These are phyloP conservation scores for Sporothrix variecibatus DNA, from an alignment of 2,329 filamentous ascomycete genomes.

Conservation along the genomic window DNA sequence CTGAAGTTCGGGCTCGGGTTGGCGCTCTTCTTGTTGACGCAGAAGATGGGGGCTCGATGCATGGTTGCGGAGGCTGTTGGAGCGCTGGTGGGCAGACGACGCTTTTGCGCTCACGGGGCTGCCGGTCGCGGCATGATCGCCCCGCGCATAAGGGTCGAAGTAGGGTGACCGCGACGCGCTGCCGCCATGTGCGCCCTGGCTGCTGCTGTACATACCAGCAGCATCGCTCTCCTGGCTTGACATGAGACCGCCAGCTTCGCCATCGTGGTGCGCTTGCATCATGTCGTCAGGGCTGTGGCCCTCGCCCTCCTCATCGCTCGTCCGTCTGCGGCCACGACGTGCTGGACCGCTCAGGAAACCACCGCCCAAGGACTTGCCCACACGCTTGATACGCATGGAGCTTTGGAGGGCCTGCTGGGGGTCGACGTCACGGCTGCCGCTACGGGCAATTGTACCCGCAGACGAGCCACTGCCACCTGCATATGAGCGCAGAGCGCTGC, in stretches of 20 bases:
- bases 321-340: slow-evolving; percentile 68
- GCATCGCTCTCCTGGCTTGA: slow-evolving; percentile 47
- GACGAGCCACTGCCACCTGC: slow-evolving; percentile 38
- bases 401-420: slow-evolving; percentile 66
- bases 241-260: slow-evolving; percentile 44
- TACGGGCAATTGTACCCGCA: slow-evolving; percentile 21
- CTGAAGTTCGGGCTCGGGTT: not conserved
- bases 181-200: slow-evolving; percentile 43
- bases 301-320: slow-evolving; percentile 63
- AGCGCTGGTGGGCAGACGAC: slow-evolving; percentile 35
- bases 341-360: slow-evolving; percentile 80
- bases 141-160: slow-evolving; percentile 45
- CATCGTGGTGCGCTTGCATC: slow-evolving; percentile 39
- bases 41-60: slow-evolving; percentile 32
- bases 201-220: slow-evolving; percentile 22
- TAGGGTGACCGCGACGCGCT: slow-evolving; percentile 45
- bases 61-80: slow-evolving; percentile 38
- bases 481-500: slow-evolving; percentile 56
- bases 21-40: not conserved
- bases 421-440: slow-evolving; percentile 39
- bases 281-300: slow-evolving; percentile 39
- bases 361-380: slow-evolving; percentile 70
- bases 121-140: slow-evolving; percentile 56
- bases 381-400: slow-evolving; percentile 75
- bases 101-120: slow-evolving; percentile 58